Evolutionary conservation across 2,329 filamentous ascomycete species (phyloP).

Genomic region (Venturia oleaginea): DNA sequence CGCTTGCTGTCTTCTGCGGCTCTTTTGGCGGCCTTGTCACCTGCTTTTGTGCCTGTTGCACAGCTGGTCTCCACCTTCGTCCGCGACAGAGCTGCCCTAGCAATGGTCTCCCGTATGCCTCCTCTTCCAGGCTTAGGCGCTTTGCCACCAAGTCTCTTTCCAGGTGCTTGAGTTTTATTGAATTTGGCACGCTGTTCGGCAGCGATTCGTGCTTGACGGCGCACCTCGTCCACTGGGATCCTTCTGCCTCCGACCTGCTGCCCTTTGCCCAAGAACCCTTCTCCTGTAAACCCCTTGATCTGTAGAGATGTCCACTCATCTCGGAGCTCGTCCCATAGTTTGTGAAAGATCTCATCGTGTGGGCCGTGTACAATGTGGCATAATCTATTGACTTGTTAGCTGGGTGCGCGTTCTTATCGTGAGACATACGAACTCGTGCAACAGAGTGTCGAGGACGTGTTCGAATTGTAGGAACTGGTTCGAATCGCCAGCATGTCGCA

Average conservation of each 20-base stretch:
- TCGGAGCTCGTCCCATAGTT: constrained; percentile 79
- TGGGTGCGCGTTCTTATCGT: constrained; percentile 15
- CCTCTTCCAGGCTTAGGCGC: background rate
- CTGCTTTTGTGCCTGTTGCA: constrained; percentile 59
- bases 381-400: constrained; percentile 36
- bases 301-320: constrained; percentile 72
- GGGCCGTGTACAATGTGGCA: constrained; percentile 79
- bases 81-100: constrained; percentile 1
- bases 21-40: constrained; percentile 48
- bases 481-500: constrained; percentile 67
- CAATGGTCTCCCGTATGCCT: constrained; percentile 7
- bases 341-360: constrained; percentile 75
- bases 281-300: constrained; percentile 79
- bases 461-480: constrained; percentile 74
- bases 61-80: constrained; percentile 50
- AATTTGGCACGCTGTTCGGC: constrained; percentile 60
- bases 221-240: constrained; percentile 62
- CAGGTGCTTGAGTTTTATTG: constrained; percentile 26
- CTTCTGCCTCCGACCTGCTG: constrained; percentile 55
- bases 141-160: constrained; percentile 1
- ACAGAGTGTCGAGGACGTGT: constrained; percentile 77
- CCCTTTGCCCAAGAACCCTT: constrained; percentile 74
- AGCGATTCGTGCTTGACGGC: constrained; percentile 61
- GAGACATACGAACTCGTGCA: constrained; percentile 58
- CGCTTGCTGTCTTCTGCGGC: constrained; percentile 52